A percentile compares a stretch with the other conserved stretches of the same genome.
Evolutionary conservation across 1,284 basidiomycete species (phyloP).

Genomic region (Neolentinus lepideus): DNA sequence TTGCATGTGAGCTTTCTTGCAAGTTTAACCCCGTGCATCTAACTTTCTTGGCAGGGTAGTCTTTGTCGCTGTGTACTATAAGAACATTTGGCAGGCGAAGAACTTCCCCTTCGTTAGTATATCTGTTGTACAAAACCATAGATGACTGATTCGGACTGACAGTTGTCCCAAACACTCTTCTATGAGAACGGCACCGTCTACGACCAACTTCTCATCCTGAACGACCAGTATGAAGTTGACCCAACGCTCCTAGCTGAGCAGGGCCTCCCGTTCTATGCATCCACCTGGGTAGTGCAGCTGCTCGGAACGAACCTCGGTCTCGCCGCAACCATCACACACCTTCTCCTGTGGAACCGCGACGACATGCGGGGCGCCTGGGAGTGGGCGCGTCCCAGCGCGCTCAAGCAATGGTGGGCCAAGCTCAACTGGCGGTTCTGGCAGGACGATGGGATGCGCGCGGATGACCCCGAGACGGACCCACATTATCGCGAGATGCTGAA

Average conservation of each 20-base stretch:
- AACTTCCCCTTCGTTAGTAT: conserved; percentile 36
- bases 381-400: conserved; percentile 29
- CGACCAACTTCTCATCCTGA: conserved; percentile 38
- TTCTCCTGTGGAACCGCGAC: conserved; percentile 42
- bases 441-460: conserved; percentile 27
- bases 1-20: conserved; percentile 31
- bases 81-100: conserved; percentile 39
- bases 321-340: conserved; percentile 41
- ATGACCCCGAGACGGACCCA: conserved; percentile 33
- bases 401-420: conserved; percentile 23
- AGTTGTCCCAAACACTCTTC: conserved; percentile 42
- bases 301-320: conserved; percentile 2
- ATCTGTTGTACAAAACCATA: background rate
- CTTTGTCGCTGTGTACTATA: conserved; percentile 33
- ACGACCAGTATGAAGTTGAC: conserved; percentile 41
- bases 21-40: background rate
- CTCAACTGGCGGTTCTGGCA: conserved; percentile 40
- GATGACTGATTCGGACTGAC: conserved; percentile 6
- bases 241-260: conserved; percentile 32
- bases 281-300: conserved; percentile 25
- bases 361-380: conserved; percentile 36
- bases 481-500: conserved; percentile 51
- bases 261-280: conserved; percentile 29
- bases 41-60: conserved; percentile 24
- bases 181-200: conserved; percentile 42